Evolutionary conservation across 371 early-diverging fungal genomes (phyloP).

Genomic region (Fennellomyces sp.): DNA sequence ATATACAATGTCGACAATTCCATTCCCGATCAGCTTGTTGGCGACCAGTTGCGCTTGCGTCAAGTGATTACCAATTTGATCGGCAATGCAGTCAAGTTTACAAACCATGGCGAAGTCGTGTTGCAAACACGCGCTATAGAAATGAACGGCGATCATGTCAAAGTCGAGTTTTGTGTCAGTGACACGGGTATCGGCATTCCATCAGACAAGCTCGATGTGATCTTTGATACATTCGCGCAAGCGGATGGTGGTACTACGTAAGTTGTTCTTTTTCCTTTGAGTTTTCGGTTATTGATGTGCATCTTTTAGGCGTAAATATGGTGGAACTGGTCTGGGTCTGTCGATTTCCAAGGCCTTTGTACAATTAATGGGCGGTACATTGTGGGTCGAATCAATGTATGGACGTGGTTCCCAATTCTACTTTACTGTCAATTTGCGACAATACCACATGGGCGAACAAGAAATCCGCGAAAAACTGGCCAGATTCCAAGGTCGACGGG

Average conservation of each 20-base stretch:
- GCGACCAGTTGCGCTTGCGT: conserved; percentile 71
- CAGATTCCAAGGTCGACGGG: conserved; percentile 51
- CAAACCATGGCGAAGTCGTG: conserved; percentile 66
- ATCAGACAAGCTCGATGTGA: conserved; percentile 61
- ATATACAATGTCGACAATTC: conserved; percentile 58
- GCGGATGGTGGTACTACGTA: conserved; percentile 75
- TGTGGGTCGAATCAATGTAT: conserved; percentile 71
- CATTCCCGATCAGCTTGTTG: conserved; percentile 65
- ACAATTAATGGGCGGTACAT: conserved; percentile 63
- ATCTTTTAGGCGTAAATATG: conserved; percentile 17
- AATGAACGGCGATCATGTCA: conserved; percentile 45
- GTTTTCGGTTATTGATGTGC: background rate
- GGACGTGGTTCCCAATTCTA: conserved; percentile 74
- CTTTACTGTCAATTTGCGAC: conserved; percentile 63
- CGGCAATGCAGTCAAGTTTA: conserved; percentile 83
- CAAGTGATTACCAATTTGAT: conserved; percentile 79
- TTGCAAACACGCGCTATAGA: conserved; percentile 44
- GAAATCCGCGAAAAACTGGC: conserved; percentile 47
- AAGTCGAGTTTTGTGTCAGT: conserved; percentile 64
- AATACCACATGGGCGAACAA: conserved; percentile 37
- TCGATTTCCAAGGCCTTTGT: conserved; percentile 60
- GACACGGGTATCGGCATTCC: conserved; percentile 86
- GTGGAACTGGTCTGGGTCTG: conserved; percentile 57
- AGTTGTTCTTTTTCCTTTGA: background rate
- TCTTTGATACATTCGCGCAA: conserved; percentile 81